These are phyloP conservation scores for Lecanoromycetidae sp. DNA, from an alignment of 2,329 filamentous ascomycete genomes.

Conservation along the genomic window DNA sequence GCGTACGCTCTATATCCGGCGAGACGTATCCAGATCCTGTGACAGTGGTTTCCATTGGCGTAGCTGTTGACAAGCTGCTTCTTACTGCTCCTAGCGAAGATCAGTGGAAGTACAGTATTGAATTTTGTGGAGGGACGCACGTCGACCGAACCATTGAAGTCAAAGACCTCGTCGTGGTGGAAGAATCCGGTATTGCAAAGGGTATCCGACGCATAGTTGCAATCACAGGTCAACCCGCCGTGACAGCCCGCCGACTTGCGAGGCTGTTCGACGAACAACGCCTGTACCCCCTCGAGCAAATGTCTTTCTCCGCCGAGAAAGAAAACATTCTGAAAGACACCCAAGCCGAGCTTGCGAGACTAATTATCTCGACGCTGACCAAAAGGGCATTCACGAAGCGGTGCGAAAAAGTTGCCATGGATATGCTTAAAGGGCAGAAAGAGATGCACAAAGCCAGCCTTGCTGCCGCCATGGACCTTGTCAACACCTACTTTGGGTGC, in stretches of 20 bases:
- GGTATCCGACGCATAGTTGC: constrained; percentile 93
- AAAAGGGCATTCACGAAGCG: background rate
- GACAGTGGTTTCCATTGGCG: constrained; percentile 86
- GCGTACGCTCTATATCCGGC: constrained; percentile 90
- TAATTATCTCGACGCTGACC: background rate
- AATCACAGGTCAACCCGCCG: constrained; percentile 79
- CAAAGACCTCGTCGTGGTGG: constrained; percentile 83
- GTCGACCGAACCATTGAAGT: constrained; percentile 86
- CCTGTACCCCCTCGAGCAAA: constrained; percentile 57
- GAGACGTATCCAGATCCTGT: constrained; percentile 98
- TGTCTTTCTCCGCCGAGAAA: constrained; percentile 44
- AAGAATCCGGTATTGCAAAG: constrained; percentile 95
- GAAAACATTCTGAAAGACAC: background rate
- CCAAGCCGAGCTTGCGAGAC: background rate
- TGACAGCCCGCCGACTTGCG: constrained; percentile 68
- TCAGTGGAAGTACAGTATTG: constrained; percentile 81
- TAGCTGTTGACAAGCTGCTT: constrained; percentile 76
- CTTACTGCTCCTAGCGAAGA: constrained; percentile 66
- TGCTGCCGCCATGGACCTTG: background rate
- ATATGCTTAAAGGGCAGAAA: background rate
- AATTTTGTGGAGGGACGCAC: constrained; percentile 96
- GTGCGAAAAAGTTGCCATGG: background rate
- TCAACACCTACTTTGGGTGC: background rate
- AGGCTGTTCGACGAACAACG: constrained; percentile 55
- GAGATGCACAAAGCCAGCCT: background rate